Evolutionary conservation across 2,329 filamentous ascomycete genomes (phyloP), one percentile per base, ranked within the genome.

Genomic region (Exserohilum rostratum): DNA sequence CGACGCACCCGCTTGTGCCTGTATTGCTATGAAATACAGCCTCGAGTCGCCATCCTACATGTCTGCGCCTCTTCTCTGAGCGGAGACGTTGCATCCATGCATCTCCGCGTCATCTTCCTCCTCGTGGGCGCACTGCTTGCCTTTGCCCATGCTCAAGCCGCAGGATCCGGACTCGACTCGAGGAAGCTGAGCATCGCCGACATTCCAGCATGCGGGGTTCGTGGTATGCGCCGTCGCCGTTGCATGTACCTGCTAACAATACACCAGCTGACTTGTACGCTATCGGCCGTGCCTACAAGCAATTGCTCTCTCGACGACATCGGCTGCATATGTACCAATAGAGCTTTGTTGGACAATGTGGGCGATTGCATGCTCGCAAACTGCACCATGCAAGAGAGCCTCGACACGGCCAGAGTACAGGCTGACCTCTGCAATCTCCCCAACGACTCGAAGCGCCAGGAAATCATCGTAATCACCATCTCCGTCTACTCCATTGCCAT

Each of bases 401-500:
- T 50, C 44, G 56, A 51, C 6, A 68, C 64, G 3, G 60, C 64
- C 1, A 64, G 62, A 31, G 66, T 69, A 1, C 64, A 67, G 38
- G 61, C 61, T 1, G 55, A 55, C 15, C 35, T 69, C 5, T 70
- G 66, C 50, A 44, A 62, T 12, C 45, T 68, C 6, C 34, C 65
- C 2, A 46, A 61, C 17, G 60, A 64, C 9, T 67, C 50, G 38
- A 50, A 50, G 34, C 39, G 51, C 5, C 5, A 12, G 1, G 25
- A 31, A 1, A 5, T 61, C 15, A 27, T 59, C 47, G n/a, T 59
- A 20, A 42, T 60, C 45, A 57, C 55, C 13, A 40, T 57, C 39
- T 46, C 57, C 3, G 55, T 62, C 1, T 69, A 61, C 31, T 37
- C 57, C 0, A 50, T 62, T 6, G 60, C 61, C 1, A 47, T 61